Evolutionary conservation across 306 rosid genomes (phyloP), one percentile per base, ranked within the genome.

Genomic region (Lagenaria siceraria): DNA sequence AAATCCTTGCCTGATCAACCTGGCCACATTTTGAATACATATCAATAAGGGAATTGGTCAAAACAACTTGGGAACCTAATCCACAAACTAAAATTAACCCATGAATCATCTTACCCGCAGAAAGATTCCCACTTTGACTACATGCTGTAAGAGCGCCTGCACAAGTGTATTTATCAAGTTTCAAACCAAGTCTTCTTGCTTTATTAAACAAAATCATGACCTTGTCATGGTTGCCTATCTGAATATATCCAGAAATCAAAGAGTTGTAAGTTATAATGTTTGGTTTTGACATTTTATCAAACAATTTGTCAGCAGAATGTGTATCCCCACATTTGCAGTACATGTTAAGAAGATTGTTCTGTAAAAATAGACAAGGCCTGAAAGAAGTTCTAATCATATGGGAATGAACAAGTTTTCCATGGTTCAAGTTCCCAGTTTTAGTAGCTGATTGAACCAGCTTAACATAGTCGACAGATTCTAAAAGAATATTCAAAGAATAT

Each of bases 21-120:
- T 40, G 75, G 25, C 61, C 66, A 29, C 88, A 83, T 82, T 85
- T 84, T 7, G 93, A 87, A 84, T 89, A 87, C 90, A 87, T 85
- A 71, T 82, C 86, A 74, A 87, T 85, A 65, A 87, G 88, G 7
- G 84, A 84, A 87, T 89, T 87, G 40, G 72, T 66, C 70, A 82
- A 9, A 51, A 82, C 64, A 56, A 78, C 76, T 7, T 74, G 80
- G 31, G 54, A 78, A 43, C 49, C 40, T 60, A 69, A 82, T 64
- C 91, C 89, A 27, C 79, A 62, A 3, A 83, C 78, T 68, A 78
- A 54, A 21, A 83, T 80, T 52, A 79, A 80, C n/a, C 88, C 85
- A 68, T 89, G 91, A 79, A 85, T 63, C 56, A 53, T 52, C 86
- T 81, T 77, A 4, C 91, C 93, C 7, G 77, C 64, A 51, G 33